A percentile compares a stretch with the other conserved stretches of the same genome.
These are phyloP conservation scores for Aspergillus pseudotamarii DNA, from an alignment of 2,329 filamentous ascomycete species.

Conservation along the genomic window DNA sequence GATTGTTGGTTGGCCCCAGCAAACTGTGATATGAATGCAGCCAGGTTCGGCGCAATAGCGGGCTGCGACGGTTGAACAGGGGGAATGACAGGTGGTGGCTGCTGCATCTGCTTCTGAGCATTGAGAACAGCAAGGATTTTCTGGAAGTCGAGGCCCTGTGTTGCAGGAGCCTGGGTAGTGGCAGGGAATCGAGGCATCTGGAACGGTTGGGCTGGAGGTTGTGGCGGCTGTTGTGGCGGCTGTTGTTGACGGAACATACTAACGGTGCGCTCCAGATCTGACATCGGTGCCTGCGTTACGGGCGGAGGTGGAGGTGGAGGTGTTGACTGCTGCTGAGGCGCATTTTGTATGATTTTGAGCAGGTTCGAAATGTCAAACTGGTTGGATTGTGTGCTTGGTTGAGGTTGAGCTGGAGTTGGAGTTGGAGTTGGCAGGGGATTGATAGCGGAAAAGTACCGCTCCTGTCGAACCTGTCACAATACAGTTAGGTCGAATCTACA, in stretches of 20 bases:
- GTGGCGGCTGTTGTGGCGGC: constrained; percentile 27
- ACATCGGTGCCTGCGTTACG: constrained; percentile 23
- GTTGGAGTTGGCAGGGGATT: constrained; percentile 34
- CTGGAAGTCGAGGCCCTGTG: constrained; percentile 39
- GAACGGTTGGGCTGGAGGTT: constrained; percentile 27
- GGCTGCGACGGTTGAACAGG: constrained; percentile 31
- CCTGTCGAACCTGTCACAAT: constrained; percentile 40
- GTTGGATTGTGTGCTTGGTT: constrained; percentile 25
- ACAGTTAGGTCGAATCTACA: constrained; percentile 10
- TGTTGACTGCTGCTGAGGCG: constrained; percentile 33
- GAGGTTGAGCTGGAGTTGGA: constrained; percentile 26
- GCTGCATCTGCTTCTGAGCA: constrained; percentile 38
- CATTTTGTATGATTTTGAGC: constrained; percentile 44
- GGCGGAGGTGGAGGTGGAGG: constrained; percentile 32
- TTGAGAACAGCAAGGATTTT: constrained; percentile 44
- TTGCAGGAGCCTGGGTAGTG: constrained; percentile 25
- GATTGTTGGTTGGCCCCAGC: constrained; percentile 28
- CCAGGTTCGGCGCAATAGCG: constrained; percentile 36
- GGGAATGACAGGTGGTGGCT: constrained; percentile 30
- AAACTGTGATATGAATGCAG: constrained; percentile 38
- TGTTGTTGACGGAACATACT: constrained; percentile 42
- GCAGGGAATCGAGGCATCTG: constrained; percentile 33
- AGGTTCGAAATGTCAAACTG: constrained; percentile 45
- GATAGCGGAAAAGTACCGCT: constrained; percentile 42
- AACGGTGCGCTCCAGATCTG: constrained; percentile 41